phyloP scores from a whole-genome alignment of 768 basidiomycete species.

The Calocera cornea region DNA sequence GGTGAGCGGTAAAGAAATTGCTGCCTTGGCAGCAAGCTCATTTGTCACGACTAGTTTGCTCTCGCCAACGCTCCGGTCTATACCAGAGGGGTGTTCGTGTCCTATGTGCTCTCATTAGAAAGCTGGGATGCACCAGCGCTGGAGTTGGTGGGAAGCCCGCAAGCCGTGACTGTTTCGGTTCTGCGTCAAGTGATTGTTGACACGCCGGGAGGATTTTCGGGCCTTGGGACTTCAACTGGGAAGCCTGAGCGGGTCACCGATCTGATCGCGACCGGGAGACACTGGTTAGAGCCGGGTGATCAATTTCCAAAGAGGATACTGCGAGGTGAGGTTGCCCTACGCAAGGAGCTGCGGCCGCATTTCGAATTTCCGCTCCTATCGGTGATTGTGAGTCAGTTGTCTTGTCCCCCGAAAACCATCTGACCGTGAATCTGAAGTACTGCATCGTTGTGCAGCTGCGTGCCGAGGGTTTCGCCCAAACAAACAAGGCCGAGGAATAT shows the following conservation, averaged over 20 bases:
- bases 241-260: not conserved
- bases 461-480: not conserved
- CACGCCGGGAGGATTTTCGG: not conserved
- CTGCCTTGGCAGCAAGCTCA: no score
- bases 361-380: not conserved
- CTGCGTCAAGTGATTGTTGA: not conserved
- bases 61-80: not conserved
- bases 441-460: not conserved
- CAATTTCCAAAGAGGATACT: not conserved
- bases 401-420: not conserved
- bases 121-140: constrained; percentile 1
- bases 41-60: not conserved
- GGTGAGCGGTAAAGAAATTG: not conserved
- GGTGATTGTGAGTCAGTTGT: not conserved
- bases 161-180: not conserved
- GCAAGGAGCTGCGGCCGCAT: not conserved
- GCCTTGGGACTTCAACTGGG: not conserved
- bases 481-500: not conserved
- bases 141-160: not conserved
- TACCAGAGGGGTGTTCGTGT: not conserved
- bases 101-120: not conserved
- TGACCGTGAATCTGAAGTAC: not conserved
- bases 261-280: not conserved
- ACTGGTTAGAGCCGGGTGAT: not conserved
- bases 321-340: not conserved